Evolutionary conservation across 768 basidiomycete genomes (phyloP).

Genomic region (Boletales sp.): DNA sequence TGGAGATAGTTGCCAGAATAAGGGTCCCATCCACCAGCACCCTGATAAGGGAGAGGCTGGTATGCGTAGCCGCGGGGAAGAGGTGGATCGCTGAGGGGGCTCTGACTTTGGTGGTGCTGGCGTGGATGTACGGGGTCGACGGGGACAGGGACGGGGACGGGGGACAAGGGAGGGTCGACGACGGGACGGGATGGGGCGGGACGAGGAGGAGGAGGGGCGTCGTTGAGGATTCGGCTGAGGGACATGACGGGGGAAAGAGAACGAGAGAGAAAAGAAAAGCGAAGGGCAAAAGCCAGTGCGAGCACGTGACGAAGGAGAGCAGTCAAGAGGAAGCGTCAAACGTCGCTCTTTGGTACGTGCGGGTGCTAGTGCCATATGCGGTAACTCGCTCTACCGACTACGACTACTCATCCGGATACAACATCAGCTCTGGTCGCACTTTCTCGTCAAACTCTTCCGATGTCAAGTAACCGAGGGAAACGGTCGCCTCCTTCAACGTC

Average conservation of each 20-base stretch:
- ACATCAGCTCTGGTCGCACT: constrained; percentile 89
- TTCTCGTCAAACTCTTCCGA: constrained; percentile 92
- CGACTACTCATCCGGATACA: constrained; percentile 60
- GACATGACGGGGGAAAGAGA: constrained; percentile 50
- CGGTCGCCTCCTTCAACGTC: constrained; percentile 93
- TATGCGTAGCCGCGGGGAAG: constrained; percentile 31
- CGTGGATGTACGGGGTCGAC: constrained; percentile 11
- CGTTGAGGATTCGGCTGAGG: constrained; percentile 75
- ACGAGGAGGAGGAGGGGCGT: constrained; percentile 50
- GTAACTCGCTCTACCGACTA: constrained; percentile 24
- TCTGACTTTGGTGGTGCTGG: constrained; percentile 27
- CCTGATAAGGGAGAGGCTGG: constrained; percentile 39
- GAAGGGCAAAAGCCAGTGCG: not conserved
- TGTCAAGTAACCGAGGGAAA: constrained; percentile 80
- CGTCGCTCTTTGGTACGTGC: constrained; percentile 36
- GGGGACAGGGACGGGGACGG: constrained; percentile 17
- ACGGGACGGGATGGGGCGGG: constrained; percentile 18
- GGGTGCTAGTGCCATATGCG: constrained; percentile 29
- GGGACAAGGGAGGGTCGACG: constrained; percentile 27
- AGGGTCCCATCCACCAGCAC: constrained; percentile 38
- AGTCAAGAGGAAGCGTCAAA: constrained; percentile 24
- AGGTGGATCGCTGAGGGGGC: constrained; percentile 29
- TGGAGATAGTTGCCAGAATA: constrained; percentile 36
- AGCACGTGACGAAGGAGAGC: constrained; percentile 3
- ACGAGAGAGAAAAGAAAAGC: constrained; percentile 1